These are phyloP conservation scores for Talaromyces pinophilus DNA, from an alignment of 2,329 filamentous ascomycete genomes.

Conservation along the genomic window DNA sequence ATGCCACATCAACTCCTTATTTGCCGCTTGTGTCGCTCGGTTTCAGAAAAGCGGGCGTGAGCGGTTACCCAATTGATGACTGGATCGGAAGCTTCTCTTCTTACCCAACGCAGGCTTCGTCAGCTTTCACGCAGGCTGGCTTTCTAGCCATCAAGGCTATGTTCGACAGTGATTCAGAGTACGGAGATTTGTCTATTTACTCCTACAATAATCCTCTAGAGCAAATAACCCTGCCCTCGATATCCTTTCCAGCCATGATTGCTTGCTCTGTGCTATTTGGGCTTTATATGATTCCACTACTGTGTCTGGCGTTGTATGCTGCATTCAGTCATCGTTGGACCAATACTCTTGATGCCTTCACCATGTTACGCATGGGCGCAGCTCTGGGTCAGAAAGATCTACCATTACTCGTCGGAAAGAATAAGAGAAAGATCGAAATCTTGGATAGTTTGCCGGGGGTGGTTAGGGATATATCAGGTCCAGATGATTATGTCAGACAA, in stretches of 20 bases:
- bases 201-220: neutral
- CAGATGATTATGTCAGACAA: slow-evolving; percentile 18
- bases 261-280: slow-evolving; percentile 14
- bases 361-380: slow-evolving; percentile 21
- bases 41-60: neutral
- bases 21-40: neutral
- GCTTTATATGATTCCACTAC: slow-evolving; percentile 18
- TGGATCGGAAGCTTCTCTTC: slow-evolving; percentile 26
- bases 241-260: slow-evolving; percentile 5
- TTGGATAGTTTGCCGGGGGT: slow-evolving; percentile 17
- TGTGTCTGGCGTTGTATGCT: slow-evolving; percentile 16
- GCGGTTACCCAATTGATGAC: slow-evolving; percentile 3
- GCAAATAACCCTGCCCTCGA: slow-evolving; percentile 12
- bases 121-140: slow-evolving; percentile 3
- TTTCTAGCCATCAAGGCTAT: slow-evolving; percentile 19
- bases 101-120: neutral
- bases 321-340: slow-evolving; percentile 13
- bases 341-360: slow-evolving; percentile 16
- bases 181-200: neutral
- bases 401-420: slow-evolving; percentile 14
- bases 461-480: slow-evolving; percentile 18
- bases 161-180: neutral
- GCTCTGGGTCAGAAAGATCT: slow-evolving; percentile 15
- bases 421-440: neutral
- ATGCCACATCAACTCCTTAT: neutral